Evolutionary conservation across 2,329 filamentous ascomycete genomes (phyloP).

Genomic region (Colletotrichum eleusines): DNA sequence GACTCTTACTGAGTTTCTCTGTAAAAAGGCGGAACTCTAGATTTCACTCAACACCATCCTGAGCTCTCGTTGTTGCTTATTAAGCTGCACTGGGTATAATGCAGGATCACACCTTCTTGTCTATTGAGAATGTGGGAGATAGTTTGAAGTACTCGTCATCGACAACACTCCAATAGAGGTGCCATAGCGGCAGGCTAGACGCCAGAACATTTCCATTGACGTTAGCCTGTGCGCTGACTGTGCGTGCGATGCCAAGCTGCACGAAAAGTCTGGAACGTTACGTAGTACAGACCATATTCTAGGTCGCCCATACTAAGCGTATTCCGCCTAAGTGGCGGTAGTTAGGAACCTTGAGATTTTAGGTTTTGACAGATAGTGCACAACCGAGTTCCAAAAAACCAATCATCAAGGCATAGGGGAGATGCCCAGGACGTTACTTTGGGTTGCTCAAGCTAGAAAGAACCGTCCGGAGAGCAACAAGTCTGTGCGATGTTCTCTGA

Average conservation of each 20-base stretch:
- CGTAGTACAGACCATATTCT: neutral
- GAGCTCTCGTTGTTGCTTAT: neutral
- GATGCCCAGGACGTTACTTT: neutral
- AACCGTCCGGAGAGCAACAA: neutral
- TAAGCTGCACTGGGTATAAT: neutral
- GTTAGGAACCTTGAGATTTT: neutral
- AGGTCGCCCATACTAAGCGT: too few relatives aligned
- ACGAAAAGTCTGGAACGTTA: neutral
- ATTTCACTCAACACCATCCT: neutral
- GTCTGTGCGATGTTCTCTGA: neutral
- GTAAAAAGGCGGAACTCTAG: neutral
- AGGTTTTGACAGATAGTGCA: neutral
- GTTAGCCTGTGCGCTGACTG: conserved; percentile 5
- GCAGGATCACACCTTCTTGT: neutral
- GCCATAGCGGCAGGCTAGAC: neutral
- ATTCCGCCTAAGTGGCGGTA: neutral
- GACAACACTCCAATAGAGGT: neutral
- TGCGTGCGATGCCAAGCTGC: neutral
- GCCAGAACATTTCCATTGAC: neutral
- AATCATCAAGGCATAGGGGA: neutral
- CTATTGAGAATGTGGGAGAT: neutral
- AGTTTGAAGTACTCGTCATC: neutral
- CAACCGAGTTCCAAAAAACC: neutral
- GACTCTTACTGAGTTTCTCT: neutral
- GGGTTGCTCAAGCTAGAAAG: neutral